These are phyloP conservation scores for Cytospora mali DNA, from an alignment of 2,329 filamentous ascomycete genomes.

Conservation along the genomic window DNA sequence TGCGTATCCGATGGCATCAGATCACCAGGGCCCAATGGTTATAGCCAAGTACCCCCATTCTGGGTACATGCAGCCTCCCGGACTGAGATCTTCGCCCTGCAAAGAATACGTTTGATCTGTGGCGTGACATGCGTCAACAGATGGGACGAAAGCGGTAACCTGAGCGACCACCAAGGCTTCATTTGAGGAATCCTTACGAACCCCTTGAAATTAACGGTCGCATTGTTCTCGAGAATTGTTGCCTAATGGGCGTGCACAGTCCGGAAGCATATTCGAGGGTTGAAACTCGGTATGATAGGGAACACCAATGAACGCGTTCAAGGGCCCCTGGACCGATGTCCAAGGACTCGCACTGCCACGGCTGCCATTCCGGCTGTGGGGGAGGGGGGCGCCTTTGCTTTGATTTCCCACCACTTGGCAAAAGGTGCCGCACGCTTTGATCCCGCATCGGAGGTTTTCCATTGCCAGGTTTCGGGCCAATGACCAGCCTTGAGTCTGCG, in stretches of 20 bases:
- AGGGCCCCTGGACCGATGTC: background rate
- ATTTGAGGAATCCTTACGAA: background rate
- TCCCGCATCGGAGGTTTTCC: background rate
- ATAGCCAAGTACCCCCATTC: background rate
- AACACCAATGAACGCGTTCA: background rate
- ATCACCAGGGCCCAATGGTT: background rate
- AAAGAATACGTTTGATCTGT: background rate
- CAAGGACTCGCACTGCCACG: background rate
- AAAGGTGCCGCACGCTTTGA: background rate
- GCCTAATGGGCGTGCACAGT: background rate
- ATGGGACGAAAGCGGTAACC: slow-evolving; percentile 12
- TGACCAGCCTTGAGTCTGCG: background rate
- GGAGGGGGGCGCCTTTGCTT: too few species aligned
- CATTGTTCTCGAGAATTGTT: background rate
- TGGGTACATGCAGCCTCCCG: background rate
- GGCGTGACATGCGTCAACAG: slow-evolving; percentile 1
- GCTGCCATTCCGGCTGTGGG: background rate
- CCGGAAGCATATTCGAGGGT: background rate
- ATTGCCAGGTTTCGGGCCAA: background rate
- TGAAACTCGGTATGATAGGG: background rate
- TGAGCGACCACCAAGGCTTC: slow-evolving; percentile 11
- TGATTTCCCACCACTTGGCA: background rate
- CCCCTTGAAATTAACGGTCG: background rate
- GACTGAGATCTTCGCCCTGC: background rate
- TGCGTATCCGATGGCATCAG: background rate